These are phyloP conservation scores for Saturnispora diversa DNA, from an alignment of 805 yeast genomes.

Conservation along the genomic window DNA sequence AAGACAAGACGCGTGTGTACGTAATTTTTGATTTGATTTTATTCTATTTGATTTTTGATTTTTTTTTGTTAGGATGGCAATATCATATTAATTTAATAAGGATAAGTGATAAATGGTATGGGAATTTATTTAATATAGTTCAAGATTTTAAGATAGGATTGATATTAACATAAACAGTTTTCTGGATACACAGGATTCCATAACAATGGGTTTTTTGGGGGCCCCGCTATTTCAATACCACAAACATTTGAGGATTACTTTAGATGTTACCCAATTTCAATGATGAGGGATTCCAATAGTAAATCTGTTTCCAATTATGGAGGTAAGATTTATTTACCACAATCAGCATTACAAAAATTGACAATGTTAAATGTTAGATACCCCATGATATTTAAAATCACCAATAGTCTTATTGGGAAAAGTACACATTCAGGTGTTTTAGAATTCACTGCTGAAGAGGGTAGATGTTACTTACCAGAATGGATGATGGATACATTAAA, in stretches of 20 bases:
- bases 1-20: no score
- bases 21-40: no score
- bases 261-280: slow-evolving; percentile 84
- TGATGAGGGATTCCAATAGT: slow-evolving; percentile 73
- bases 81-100: no score
- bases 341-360: slow-evolving; percentile 80
- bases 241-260: slow-evolving; percentile 70
- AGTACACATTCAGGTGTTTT: slow-evolving; percentile 88
- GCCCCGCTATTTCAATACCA: slow-evolving; percentile 17
- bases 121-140: not conserved
- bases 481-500: slow-evolving; percentile 88
- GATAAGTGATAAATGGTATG: no score
- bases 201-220: slow-evolving; percentile 15
- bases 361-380: slow-evolving; percentile 88
- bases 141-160: no score
- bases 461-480: slow-evolving; percentile 86
- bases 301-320: slow-evolving; percentile 82
- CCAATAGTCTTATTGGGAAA: slow-evolving; percentile 48
- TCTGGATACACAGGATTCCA: slow-evolving; percentile 22
- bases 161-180: slow-evolving; percentile 19
- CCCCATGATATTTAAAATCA: slow-evolving; percentile 88
- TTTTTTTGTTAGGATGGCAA: no score
- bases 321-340: slow-evolving; percentile 92
- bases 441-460: slow-evolving; percentile 96
- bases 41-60: no score